Base-by-base conservation (phyloP, 306 rosid genomes). In the Vicia villosa region DNA sequence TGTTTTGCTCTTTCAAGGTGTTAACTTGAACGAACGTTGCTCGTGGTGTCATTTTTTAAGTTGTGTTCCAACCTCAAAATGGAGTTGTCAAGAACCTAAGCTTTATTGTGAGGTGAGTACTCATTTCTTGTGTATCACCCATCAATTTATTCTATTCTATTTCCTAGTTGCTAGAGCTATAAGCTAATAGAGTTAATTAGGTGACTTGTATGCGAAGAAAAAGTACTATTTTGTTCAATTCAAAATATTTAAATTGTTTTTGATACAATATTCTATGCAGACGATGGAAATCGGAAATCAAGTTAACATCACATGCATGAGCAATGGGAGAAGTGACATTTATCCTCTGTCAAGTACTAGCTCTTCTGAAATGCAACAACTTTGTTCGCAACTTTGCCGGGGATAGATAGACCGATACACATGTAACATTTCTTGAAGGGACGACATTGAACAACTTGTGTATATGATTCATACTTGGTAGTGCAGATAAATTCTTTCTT, bases 11-110 rank as follows among this genome's bases (percentile, higher is more conserved):
- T 74, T 91, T 41, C 79, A 40, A 54, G 90, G 88, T 52, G 84
- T 76, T 45, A 72, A 88, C 65, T 37, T 87, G 80, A 86, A 85
- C 15, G 80, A 88, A 0, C 77, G 11, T 21, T 91, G 97, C 76
- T 77, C 87, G 14, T 91, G 96, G 93, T 91, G 97, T 68, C 96
- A 85, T 52, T 86, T 85, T 77, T 65, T 91, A 70, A 91, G 87
- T 71, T 83, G 96, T 55, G 72, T 89, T 71, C 93, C 91, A 24
- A 88, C 85, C 54, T 73, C 90, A 60, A 82, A 79, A 78, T 86
- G 95, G 97, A 84, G 80, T 42, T 91, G 92, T 83, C 51, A 83
- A 21, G 49, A 84, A 10, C 75, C 67, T 41, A 38, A 49, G 38
- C 34, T 51, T 10, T 76, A 52, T 64, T 90, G 97, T 63, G 68